Percentiles rank a stretch among this genome's conserved stretches.
These are phyloP conservation scores for Chalciporus sphaerocephalus DNA, from an alignment of 768 basidiomycete genomes.

Conservation along the genomic window DNA sequence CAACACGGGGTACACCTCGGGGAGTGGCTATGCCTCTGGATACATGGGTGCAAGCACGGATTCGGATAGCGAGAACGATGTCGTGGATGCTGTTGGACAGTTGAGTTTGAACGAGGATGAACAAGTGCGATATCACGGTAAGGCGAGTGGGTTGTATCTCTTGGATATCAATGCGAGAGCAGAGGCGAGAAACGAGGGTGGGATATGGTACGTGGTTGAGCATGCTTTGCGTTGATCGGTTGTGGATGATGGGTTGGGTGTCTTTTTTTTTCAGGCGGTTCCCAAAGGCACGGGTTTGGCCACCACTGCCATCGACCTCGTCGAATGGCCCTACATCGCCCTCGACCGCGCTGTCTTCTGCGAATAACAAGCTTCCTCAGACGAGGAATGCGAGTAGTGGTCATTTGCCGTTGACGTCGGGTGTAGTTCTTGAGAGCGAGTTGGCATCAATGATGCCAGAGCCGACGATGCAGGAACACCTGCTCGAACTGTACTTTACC, in stretches of 20 bases:
- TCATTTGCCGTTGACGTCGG: conserved; percentile 19
- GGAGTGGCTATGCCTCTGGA: conserved; percentile 20
- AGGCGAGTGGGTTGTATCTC: conserved; percentile 76
- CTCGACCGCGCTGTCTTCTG: conserved; percentile 3
- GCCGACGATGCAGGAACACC: conserved; percentile 53
- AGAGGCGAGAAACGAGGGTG: conserved; percentile 68
- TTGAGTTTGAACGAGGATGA: conserved; percentile 83
- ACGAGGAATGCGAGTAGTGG: conserved; percentile 1
- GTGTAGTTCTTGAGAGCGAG: conserved; percentile 33
- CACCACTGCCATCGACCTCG: conserved; percentile 41
- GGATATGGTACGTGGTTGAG: conserved; percentile 57
- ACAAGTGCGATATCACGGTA: conserved; percentile 83
- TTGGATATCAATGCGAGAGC: conserved; percentile 56
- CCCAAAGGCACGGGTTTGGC: conserved; percentile 88
- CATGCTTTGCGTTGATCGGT: conserved; percentile 9
- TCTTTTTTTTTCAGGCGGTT: conserved; percentile 73
- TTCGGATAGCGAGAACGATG: conserved; percentile 39
- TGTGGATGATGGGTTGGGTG: conserved; percentile 11
- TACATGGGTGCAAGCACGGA: conserved; percentile 32
- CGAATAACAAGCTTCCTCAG: conserved; percentile 6
- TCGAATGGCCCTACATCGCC: conserved; percentile 23
- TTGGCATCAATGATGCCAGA: conserved; percentile 51
- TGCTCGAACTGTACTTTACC: conserved; percentile 74
- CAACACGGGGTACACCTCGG: conserved; percentile 11
- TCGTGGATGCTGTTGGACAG: conserved; percentile 76